phyloP scores from a whole-genome alignment of 2,329 filamentous ascomycete species.

The Intubia oerlemansii region DNA sequence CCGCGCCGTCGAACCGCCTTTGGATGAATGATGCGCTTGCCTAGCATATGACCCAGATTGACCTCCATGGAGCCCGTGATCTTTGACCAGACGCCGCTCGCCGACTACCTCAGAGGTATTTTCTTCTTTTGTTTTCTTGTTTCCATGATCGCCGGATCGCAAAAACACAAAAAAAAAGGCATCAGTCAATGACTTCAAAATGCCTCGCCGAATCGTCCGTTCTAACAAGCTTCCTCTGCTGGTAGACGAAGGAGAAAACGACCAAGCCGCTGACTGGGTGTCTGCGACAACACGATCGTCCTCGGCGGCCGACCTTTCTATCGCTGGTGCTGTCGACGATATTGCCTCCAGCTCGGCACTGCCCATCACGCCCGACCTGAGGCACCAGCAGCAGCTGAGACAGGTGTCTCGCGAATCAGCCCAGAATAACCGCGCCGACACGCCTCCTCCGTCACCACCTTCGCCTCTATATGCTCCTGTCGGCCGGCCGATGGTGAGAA shows the following conservation, averaged over 20 bases:
- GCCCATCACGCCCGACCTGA: conserved; percentile 5
- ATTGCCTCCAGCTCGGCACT: background rate
- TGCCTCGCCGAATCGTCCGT: conserved; percentile 1
- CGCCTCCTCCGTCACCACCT: conserved; percentile 20
- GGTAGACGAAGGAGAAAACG: conserved; percentile 27
- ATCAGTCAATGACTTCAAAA: no score
- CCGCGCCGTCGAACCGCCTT: no score
- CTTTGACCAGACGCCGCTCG: conserved; percentile 70
- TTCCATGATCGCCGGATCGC: no score
- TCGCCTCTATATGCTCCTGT: conserved; percentile 34
- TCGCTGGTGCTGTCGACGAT: background rate
- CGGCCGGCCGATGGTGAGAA: conserved; percentile 30
- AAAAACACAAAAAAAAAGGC: no score
- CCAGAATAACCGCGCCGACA: conserved; percentile 13
- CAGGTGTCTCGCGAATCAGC: no score
- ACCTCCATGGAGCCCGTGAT: conserved; percentile 71
- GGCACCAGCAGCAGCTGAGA: conserved; percentile 1
- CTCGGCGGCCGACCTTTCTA: conserved; percentile 1
- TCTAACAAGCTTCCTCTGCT: conserved; percentile 5
- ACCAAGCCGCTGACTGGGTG: conserved; percentile 26
- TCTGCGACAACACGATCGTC: conserved; percentile 11
- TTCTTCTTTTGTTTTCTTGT: conserved; percentile 9
- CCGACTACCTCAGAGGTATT: conserved; percentile 75
- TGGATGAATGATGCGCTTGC: no score
- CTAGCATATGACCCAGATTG: no score